These are phyloP conservation scores for Petunia secreta DNA, from an alignment of 257 asterid genomes.

Conservation along the genomic window DNA sequence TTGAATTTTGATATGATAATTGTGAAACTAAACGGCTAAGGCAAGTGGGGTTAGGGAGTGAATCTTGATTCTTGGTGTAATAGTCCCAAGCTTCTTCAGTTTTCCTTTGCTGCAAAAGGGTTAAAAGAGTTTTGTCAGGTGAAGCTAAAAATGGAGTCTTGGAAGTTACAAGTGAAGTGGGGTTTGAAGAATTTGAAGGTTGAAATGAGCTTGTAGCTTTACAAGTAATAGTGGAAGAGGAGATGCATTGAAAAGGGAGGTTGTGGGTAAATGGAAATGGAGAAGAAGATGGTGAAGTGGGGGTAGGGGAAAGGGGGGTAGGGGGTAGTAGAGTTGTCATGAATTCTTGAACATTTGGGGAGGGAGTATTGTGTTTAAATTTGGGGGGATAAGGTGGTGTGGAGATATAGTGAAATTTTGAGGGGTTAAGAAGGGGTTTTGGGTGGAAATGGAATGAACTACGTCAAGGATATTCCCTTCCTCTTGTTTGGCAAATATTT, in stretches of 20 bases:
- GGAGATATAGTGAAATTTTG: background rate
- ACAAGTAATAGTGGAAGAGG: constrained; percentile 36
- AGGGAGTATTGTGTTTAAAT: constrained; percentile 24
- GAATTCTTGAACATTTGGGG: constrained; percentile 53
- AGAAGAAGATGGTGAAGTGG: constrained; percentile 24
- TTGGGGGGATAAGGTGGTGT: constrained; percentile 1
- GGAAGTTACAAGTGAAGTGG: constrained; percentile 35
- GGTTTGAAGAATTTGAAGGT: constrained; percentile 42
- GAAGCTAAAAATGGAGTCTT: constrained; percentile 37
- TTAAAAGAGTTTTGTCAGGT: constrained; percentile 57
- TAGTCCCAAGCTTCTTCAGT: constrained; percentile 87
- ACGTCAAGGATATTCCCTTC: constrained; percentile 47
- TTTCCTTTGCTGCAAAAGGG: constrained; percentile 72
- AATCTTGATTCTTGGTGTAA: constrained; percentile 51
- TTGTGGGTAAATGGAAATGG: constrained; percentile 39
- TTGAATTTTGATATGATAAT: constrained; percentile 72
- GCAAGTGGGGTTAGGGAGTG: constrained; percentile 78
- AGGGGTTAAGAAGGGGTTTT: constrained; percentile 28
- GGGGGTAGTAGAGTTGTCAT: constrained; percentile 53
- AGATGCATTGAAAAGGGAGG: constrained; percentile 41
- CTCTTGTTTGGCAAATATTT: constrained; percentile 27
- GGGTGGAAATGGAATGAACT: constrained; percentile 57
- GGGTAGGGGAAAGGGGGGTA: constrained; percentile 13
- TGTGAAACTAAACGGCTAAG: constrained; percentile 91
- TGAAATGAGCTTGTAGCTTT: constrained; percentile 43